These are phyloP conservation scores for Fallopia convolvulus DNA, from an alignment of 148 eudicot species.

Conservation along the genomic window DNA sequence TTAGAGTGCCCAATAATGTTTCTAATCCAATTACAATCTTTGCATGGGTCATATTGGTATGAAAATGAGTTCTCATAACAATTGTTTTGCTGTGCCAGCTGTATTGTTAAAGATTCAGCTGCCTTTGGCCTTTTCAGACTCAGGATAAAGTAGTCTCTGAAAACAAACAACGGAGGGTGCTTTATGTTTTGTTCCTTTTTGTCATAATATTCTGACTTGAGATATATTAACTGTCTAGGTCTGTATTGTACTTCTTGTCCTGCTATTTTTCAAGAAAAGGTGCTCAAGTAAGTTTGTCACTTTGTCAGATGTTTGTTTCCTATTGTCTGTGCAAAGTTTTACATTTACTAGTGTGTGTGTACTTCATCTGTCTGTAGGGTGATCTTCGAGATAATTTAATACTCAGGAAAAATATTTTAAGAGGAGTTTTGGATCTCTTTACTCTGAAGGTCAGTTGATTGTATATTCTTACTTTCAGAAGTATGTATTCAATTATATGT, in stretches of 20 bases:
- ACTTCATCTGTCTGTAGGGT: conserved; percentile 45
- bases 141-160: background rate
- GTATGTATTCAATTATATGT: background rate
- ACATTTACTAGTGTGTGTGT: background rate
- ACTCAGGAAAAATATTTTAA: conserved; percentile 63
- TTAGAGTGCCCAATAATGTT: background rate
- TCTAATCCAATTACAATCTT: background rate
- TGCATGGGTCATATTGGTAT: background rate
- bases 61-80: background rate
- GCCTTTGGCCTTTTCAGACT: background rate
- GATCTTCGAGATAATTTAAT: conserved; percentile 63
- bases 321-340: background rate
- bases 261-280: conserved; percentile 88
- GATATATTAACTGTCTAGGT: conserved; percentile 34
- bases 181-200: background rate
- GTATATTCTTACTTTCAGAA: background rate
- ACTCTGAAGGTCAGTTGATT: conserved; percentile 51
- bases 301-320: background rate
- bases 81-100: background rate
- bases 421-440: conserved; percentile 51
- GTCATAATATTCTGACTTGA: background rate
- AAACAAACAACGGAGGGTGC: background rate
- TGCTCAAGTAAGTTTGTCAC: conserved; percentile 52
- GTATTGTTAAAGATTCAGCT: background rate
- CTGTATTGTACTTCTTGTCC: conserved; percentile 69